phyloP scores from a whole-genome alignment of 257 asterid species.

The Solanum corneliomulleri region DNA sequence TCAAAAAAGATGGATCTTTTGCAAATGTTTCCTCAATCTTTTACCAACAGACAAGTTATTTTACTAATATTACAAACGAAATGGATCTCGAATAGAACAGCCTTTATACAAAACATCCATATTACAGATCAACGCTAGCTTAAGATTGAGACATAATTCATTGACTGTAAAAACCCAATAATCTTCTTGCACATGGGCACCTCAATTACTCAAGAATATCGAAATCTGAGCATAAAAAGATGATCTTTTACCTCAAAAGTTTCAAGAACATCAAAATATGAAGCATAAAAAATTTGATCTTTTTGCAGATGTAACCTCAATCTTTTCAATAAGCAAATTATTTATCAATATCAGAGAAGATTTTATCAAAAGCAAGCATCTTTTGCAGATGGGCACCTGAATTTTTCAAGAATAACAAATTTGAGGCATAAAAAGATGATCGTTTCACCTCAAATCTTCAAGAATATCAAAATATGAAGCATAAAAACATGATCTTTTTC shows the following conservation, averaged over 20 bases:
- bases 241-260: not conserved
- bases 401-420: not conserved
- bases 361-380: not conserved
- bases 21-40: not conserved
- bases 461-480: not conserved
- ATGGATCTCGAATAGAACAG: not conserved
- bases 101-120: not conserved
- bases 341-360: not conserved
- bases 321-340: no score
- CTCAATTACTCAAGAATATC: not conserved
- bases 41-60: not conserved
- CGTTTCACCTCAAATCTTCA: not conserved
- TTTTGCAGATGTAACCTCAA: not conserved
- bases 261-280: not conserved
- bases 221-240: not conserved
- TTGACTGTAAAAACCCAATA: not conserved
- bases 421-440: not conserved
- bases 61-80: not conserved
- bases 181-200: not conserved
- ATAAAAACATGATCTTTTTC: not conserved
- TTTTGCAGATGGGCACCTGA: not conserved
- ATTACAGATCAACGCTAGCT: not conserved
- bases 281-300: not conserved
- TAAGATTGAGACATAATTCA: no score
- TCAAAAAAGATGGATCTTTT: not conserved